Conservation (phyloP, 495 filamentous ascomycete species). For the Trichoderma asperelloides region DNA sequence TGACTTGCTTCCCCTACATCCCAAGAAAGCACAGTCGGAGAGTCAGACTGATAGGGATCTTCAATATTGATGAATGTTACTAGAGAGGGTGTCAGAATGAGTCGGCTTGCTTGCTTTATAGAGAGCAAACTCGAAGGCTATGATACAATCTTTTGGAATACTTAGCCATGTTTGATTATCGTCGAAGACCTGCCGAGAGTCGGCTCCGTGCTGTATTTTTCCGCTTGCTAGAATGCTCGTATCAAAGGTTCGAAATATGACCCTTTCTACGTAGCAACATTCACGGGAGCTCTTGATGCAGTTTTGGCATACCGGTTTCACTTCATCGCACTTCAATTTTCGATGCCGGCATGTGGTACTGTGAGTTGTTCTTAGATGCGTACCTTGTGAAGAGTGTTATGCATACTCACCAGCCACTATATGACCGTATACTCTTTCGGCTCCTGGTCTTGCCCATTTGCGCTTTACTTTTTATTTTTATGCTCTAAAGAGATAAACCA, state of each 20-base stretch:
- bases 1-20: not conserved
- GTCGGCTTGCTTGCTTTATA: not conserved
- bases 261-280: not conserved
- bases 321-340: not conserved
- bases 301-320: not conserved
- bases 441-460: not conserved
- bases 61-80: not conserved
- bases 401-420: not conserved
- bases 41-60: not conserved
- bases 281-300: not conserved
- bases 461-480: not conserved
- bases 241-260: not conserved
- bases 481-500: too few relatives aligned
- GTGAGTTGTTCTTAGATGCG: not conserved
- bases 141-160: not conserved
- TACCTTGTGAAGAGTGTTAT: not conserved
- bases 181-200: not conserved
- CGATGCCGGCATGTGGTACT: not conserved
- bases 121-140: not conserved
- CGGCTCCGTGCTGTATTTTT: not conserved
- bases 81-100: not conserved
- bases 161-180: not conserved
- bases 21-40: not conserved
- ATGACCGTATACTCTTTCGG: not conserved
- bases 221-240: not conserved